phyloP scores from a whole-genome alignment of 176 grass and related monocot genomes.

The Musa beccarii region DNA sequence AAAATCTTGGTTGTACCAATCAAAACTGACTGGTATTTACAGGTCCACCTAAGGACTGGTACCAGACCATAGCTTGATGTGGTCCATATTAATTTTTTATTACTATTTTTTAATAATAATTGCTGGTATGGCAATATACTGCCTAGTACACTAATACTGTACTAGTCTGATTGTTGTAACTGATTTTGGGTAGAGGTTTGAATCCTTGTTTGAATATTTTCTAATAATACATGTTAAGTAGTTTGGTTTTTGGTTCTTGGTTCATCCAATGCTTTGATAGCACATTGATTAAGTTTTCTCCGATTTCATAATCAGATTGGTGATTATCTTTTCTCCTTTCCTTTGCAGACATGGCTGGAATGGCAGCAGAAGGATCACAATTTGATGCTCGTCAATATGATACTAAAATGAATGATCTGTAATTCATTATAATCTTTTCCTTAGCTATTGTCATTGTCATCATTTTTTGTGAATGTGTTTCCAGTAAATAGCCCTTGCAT shows the following conservation, averaged over 20 bases:
- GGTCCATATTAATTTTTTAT: too few species aligned
- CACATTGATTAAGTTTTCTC: background rate
- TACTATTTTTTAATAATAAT: too few species aligned
- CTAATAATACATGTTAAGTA: background rate
- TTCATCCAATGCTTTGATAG: background rate
- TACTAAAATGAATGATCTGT: conserved; percentile 19
- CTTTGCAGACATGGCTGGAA: conserved; percentile 9
- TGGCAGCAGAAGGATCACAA: conserved; percentile 8
- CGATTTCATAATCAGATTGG: background rate
- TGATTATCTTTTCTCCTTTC: background rate
- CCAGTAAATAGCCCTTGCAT: background rate
- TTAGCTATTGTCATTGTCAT: background rate
- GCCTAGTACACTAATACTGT: too few species aligned
- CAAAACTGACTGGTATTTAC: too few species aligned
- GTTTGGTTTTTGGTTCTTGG: background rate
- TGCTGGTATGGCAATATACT: too few species aligned
- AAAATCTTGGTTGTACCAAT: too few species aligned
- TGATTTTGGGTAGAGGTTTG: too few species aligned
- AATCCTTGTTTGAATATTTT: background rate
- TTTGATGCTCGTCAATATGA: conserved; percentile 18
- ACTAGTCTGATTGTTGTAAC: too few species aligned
- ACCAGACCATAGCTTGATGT: too few species aligned
- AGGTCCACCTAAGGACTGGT: too few species aligned
- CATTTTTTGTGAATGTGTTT: too few species aligned
- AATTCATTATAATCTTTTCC: background rate